Base-by-base conservation (phyloP, 2,329 filamentous ascomycete species). In the Botrytis fragariae region DNA sequence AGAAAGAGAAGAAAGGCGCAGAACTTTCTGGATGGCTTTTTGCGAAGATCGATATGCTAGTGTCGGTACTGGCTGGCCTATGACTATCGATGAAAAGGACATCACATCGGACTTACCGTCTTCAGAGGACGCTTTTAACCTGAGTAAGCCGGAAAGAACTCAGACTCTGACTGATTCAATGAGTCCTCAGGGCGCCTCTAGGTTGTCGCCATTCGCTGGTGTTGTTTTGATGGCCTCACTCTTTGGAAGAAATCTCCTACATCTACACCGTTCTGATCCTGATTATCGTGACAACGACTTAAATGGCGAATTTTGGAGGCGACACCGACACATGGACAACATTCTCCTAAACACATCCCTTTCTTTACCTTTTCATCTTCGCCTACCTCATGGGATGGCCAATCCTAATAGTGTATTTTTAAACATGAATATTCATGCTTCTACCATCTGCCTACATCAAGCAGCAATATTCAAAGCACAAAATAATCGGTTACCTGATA, bases 391-490 rank as follows among this genome's bases (percentile, higher is more conserved):
- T 25, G 94, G 93, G 0, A 84, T 97, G 48, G 84, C 86, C 25
- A 92, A 95, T 79, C 88, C 94, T 5, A 98, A 98, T 76, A 90
- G 95, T 71, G 90, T 98, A 7, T 98, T 98, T 81, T 90, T 93
- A 73, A 98, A 98, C 79, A 97, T 99, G 94, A 94, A 93, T 80
- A 94, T 99, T 45, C 95, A 98, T 81, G 97, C 96, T 0, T 97
- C 95, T 1, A 94, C 94, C 1, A 98, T 99, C 71, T 98, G 95
- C 81, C 85, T 99, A n/a, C 96, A 99, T 80, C 96, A 99, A 83
- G 96, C 95, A 3, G 96, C 96, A 39, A 98, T 99, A 32, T 98
- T 95, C 87, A 98, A 98, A 81, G 94, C 95, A 0, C 95, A 98
- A 79, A 96, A 94, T 83, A 92, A 97, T 82, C 89, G 90, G 71